phyloP scores from a whole-genome alignment of 1,284 basidiomycete genomes.

The Apiotrichum gamsii region DNA sequence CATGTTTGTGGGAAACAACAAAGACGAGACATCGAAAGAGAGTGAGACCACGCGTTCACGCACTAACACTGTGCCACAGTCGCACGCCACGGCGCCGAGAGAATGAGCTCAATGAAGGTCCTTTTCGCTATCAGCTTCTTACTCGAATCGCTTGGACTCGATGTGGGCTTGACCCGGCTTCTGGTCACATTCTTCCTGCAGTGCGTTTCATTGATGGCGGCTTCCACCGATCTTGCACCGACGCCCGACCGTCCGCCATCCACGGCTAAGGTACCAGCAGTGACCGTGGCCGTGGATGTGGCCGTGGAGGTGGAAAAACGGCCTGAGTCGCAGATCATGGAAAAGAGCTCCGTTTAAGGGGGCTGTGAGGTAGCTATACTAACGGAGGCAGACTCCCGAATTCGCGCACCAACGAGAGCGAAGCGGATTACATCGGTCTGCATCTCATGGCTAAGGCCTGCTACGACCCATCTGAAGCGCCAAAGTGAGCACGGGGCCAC shows the following conservation, averaged over 20 bases:
- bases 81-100: slow-evolving; percentile 16
- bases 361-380: too few species aligned
- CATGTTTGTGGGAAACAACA: slow-evolving; percentile 49
- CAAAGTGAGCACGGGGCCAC: slow-evolving; percentile 52
- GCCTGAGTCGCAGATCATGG: too few species aligned
- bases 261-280: too few species aligned
- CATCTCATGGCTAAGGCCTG: slow-evolving; percentile 55
- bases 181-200: slow-evolving; percentile 57
- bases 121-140: slow-evolving; percentile 53
- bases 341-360: too few species aligned
- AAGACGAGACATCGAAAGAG: too few species aligned
- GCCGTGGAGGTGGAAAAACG: too few species aligned
- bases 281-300: too few species aligned
- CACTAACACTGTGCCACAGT: slow-evolving; percentile 3
- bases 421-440: slow-evolving; percentile 75
- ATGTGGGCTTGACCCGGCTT: slow-evolving; percentile 52
- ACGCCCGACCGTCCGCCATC: too few species aligned
- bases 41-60: too few species aligned
- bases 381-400: too few species aligned
- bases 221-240: too few species aligned
- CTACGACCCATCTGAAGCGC: slow-evolving; percentile 53
- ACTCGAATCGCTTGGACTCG: slow-evolving; percentile 57
- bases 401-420: slow-evolving; percentile 70
- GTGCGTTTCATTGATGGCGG: slow-evolving; percentile 26
- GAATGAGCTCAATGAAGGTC: slow-evolving; percentile 55